These are phyloP conservation scores for Ustilago loliicola DNA, from an alignment of 1,284 basidiomycete genomes.

Conservation along the genomic window DNA sequence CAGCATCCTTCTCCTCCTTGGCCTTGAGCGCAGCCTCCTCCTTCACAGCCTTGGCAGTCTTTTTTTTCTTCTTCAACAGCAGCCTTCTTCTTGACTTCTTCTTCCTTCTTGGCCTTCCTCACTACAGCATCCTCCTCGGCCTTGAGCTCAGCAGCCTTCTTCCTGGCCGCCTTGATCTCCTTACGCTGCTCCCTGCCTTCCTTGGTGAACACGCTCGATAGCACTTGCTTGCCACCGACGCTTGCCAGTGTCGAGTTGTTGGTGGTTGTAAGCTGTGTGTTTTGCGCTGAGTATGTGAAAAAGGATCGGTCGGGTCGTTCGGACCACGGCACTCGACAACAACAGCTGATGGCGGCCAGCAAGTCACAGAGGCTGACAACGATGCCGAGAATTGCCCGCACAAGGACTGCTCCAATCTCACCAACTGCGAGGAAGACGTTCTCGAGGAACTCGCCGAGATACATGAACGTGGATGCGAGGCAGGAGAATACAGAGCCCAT, in stretches of 20 bases:
- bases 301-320: constrained; percentile 53
- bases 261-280: background rate
- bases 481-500: constrained; percentile 61
- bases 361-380: constrained; percentile 61
- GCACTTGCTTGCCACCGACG: constrained; percentile 46
- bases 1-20: constrained; percentile 11
- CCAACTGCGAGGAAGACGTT: constrained; percentile 53
- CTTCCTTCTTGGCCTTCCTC: constrained; percentile 24
- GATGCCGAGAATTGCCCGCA: constrained; percentile 53
- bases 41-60: constrained; percentile 23
- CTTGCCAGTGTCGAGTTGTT: constrained; percentile 4
- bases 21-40: constrained; percentile 14
- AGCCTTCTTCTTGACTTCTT: constrained; percentile 20
- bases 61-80: constrained; percentile 15
- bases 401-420: constrained; percentile 55
- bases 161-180: constrained; percentile 60
- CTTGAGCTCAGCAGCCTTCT: constrained; percentile 31
- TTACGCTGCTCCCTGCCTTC: constrained; percentile 34
- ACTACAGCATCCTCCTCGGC: constrained; percentile 30
- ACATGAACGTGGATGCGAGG: constrained; percentile 52
- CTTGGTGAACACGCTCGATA: constrained; percentile 41
- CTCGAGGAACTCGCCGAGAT: constrained; percentile 55
- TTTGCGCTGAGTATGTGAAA: constrained; percentile 31
- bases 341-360: constrained; percentile 60
- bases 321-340: constrained; percentile 56